Base-by-base conservation (phyloP, 2,329 filamentous ascomycete species). In the Ophiostoma sp. region DNA sequence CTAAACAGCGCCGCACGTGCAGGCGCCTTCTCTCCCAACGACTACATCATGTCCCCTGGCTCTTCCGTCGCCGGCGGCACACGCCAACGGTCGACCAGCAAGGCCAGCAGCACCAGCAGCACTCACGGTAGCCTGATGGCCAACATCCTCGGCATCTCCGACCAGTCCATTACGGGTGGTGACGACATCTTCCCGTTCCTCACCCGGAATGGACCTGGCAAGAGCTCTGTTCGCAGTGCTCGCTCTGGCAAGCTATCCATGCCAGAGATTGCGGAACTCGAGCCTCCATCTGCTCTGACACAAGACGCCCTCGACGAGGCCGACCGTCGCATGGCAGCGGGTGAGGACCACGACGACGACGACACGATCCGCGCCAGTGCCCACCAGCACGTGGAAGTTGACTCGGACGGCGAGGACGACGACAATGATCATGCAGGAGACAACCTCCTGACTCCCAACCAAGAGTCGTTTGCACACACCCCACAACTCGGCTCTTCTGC, bases 21-120 rank as follows among this genome's bases (percentile, higher is more conserved):
- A 79, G 91, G 91, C 36, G 91, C 91, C 39, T 93, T 92, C 81
- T 92, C 91, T 31, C 90, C 91, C 1, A 88, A 84, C 50, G 91
- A 86, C 25, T 92, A 88, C 80, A 83, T 93, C 75, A 89, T 91
- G 82, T 92, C 90, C 57, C 91, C 91, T 0, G 87, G 84, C 59
- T 86, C 89, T 48, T 92, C 91, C 3, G 80, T 92, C 42, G 81
- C 87, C 19, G 89, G 87, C 3, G 85, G 87, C 3, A 85, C 84
- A 76, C 84, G 86, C 33, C 82, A 87, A 55, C 85, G 87, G 71
- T 88, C 87, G n/a, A 85, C 83, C 36, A 90, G 88, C 74, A 87
- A 86, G 77, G 82, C 83, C 66, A 87, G 86, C 69, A 78, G 80
- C 31, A 79, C 78, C 31, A 79, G 82, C 61, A 59, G 64, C 19